Evolutionary conservation across 2,329 filamentous ascomycete species (phyloP).

Genomic region (Corinectria fuckeliana): DNA sequence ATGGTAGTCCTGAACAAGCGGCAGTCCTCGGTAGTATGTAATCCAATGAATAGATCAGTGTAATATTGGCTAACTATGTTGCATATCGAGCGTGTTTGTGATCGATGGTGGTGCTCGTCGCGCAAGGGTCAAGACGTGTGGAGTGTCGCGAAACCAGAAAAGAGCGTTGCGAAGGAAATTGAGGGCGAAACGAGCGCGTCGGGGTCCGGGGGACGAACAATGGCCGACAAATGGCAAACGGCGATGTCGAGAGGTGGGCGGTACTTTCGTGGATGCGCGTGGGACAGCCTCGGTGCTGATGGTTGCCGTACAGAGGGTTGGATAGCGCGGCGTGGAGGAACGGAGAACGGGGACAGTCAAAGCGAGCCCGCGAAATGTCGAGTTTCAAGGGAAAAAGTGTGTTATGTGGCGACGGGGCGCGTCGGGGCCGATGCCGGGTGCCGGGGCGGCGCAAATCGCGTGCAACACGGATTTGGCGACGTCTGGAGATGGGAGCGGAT

Average conservation of each 20-base stretch:
- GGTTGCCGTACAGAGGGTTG: slow-evolving; percentile 28
- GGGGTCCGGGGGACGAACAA: slow-evolving; percentile 18
- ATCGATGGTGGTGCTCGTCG: slow-evolving; percentile 28
- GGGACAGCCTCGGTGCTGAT: slow-evolving; percentile 30
- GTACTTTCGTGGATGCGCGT: slow-evolving; percentile 41
- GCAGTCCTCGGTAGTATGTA: slow-evolving; percentile 32
- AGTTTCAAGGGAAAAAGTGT: slow-evolving; percentile 51
- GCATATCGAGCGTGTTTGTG: slow-evolving; percentile 47
- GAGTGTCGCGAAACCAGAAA: slow-evolving; percentile 38
- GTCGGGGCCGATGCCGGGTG: slow-evolving; percentile 50
- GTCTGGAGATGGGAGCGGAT: slow-evolving; percentile 64
- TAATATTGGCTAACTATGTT: slow-evolving; percentile 39
- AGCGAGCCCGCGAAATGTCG: slow-evolving; percentile 33
- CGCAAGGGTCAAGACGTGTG: slow-evolving; percentile 26
- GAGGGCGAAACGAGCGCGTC: slow-evolving; percentile 29
- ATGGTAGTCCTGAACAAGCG: slow-evolving; percentile 35
- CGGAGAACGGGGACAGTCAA: slow-evolving; percentile 31
- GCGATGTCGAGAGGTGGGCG: slow-evolving; percentile 32
- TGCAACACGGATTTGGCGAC: slow-evolving; percentile 59
- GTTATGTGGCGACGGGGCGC: slow-evolving; percentile 49
- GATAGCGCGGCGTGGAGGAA: slow-evolving; percentile 34
- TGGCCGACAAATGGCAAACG: slow-evolving; percentile 22
- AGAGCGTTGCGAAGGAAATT: slow-evolving; percentile 38
- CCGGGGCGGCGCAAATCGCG: slow-evolving; percentile 58
- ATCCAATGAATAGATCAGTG: slow-evolving; percentile 34